Base-by-base conservation (phyloP, 2,329 filamentous ascomycete species). In the Microdochium paspali region DNA sequence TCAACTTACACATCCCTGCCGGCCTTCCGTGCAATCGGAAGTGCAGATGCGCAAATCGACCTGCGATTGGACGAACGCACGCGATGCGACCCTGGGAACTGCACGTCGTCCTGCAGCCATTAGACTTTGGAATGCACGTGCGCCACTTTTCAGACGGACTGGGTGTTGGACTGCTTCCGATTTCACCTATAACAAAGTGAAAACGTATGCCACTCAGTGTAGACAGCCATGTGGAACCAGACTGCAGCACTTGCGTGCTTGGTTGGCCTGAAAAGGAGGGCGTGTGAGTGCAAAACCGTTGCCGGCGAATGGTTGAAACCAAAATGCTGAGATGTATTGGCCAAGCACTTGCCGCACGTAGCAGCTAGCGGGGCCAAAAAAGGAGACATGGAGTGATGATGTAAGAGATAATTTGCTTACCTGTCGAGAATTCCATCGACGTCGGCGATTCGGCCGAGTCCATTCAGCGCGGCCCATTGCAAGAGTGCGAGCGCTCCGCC, bases 351-450 rank as follows among this genome's bases (percentile, higher is more conserved):
- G 18, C 35, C 23, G 35, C 18, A 40, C 12, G 35, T 20, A 74
- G 76, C 13, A 13, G n/a, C 74, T 67, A 67, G 67, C 62, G 65
- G 65, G 63, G 68, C 59, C 55, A 61, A 48, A n/a, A n/a, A 50
- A 46, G 32, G 46, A 47, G 35, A 44, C 47, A 46, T 44, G 30
- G 48, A 48, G 51, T 45, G 42, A 46, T 30, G 50, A 59, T 76
- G 55, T 58, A 52, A 47, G 58, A 53, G 58, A 46, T 52, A 51
- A 56, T 59, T 61, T 53, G 59, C 88, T 84, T 82, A 97, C 91
- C 89, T 94, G 73, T 97, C 91, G 67, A 96, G 71, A 64, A 82
- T 76, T 53, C 89, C 84, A 65, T 94, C 78, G 24, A 85, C 79
- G 58, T 78, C 76, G 61, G 86, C 89, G 54, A 95, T 66, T 67